phyloP scores from a whole-genome alignment of 768 basidiomycete genomes.

The Boletus rubropictus region DNA sequence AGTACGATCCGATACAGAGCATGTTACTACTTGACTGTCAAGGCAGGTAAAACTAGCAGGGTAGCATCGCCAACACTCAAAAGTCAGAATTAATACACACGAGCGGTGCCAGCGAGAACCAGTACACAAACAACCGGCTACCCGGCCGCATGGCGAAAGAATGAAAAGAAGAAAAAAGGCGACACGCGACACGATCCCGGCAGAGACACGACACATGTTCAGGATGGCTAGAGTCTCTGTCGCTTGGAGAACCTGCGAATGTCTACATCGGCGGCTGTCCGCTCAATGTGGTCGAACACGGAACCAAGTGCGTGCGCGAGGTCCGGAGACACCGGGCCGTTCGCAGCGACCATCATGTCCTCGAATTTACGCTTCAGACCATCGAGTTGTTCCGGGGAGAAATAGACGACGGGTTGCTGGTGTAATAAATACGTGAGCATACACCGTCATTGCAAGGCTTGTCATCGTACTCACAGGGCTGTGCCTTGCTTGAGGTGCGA shows the following conservation, averaged over 20 bases:
- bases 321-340: conserved; percentile 28
- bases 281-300: conserved; percentile 32
- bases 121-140: background rate
- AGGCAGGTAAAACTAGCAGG: background rate
- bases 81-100: background rate
- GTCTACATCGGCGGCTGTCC: conserved; percentile 26
- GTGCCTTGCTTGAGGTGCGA: conserved; percentile 10
- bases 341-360: conserved; percentile 27
- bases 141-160: background rate
- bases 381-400: conserved; percentile 28
- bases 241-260: conserved; percentile 23
- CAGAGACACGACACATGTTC: background rate
- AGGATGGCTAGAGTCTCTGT: conserved; percentile 17
- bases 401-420: conserved; percentile 26
- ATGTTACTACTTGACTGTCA: background rate
- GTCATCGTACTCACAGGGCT: conserved; percentile 12
- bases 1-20: conserved; percentile 14
- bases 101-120: conserved; percentile 1
- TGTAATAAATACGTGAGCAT: background rate
- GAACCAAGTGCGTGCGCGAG: conserved; percentile 30
- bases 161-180: background rate
- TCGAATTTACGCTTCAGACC: conserved; percentile 30
- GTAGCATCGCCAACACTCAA: conserved; percentile 1
- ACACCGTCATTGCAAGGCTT: background rate
- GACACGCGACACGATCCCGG: background rate